phyloP scores from a whole-genome alignment of 257 asterid genomes.

The Handroanthus guayacan region DNA sequence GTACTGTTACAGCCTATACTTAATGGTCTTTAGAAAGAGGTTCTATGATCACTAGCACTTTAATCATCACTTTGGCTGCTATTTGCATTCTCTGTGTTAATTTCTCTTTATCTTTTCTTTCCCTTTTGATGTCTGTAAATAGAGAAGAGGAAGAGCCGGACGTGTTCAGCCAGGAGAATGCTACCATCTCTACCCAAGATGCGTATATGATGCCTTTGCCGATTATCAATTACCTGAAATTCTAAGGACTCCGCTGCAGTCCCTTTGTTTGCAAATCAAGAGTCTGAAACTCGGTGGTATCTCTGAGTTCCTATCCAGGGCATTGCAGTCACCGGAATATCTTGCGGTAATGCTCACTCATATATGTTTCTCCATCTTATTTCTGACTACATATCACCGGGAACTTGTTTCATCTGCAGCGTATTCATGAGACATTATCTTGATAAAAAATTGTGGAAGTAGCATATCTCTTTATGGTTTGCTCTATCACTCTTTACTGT shows the following conservation, averaged over 20 bases:
- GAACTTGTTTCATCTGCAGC: constrained; percentile 15
- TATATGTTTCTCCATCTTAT: constrained; percentile 38
- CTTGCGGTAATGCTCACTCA: constrained; percentile 72
- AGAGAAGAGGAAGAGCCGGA: constrained; percentile 99
- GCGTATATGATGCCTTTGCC: constrained; percentile 83
- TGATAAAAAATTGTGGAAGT: constrained; percentile 22
- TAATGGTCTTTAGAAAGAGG: constrained; percentile 16
- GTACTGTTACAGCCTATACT: constrained; percentile 6
- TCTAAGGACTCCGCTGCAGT: constrained; percentile 94
- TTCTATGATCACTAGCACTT: constrained; percentile 13
- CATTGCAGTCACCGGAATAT: constrained; percentile 90
- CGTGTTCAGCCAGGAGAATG: constrained; percentile 99
- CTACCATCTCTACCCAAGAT: constrained; percentile 89
- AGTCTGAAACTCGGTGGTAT: constrained; percentile 90
- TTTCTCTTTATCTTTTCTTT: constrained; percentile 26
- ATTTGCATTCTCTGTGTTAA: constrained; percentile 30
- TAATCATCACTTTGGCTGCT: constrained; percentile 4
- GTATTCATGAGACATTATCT: not conserved
- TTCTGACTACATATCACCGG: constrained; percentile 22
- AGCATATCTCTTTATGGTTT: not conserved
- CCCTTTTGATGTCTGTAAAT: constrained; percentile 38
- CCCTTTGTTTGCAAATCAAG: constrained; percentile 94
- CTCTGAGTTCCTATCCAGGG: constrained; percentile 81
- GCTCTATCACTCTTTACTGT: constrained; percentile 7
- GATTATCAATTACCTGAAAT: constrained; percentile 93